Base-by-base conservation (phyloP, 352 stramenopile species). In the Globisporangium iwayamae region DNA sequence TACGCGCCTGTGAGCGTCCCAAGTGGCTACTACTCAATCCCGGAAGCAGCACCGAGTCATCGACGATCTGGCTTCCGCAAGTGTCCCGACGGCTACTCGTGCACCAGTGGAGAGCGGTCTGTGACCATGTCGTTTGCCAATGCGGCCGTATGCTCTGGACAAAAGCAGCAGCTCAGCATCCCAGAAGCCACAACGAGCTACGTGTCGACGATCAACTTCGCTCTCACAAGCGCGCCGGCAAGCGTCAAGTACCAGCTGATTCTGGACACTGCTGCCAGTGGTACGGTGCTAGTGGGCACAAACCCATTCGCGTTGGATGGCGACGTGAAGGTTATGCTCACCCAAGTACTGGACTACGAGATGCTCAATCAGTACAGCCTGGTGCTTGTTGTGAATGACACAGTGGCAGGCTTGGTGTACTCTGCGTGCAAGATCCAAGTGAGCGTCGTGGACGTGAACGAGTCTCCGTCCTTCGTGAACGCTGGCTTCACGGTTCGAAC, bases 401-500 rank as follows among this genome's bases (percentile, higher is more conserved):
- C 53, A 0, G 16, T 60, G 51, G 30, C 13, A 13, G 50, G 22
- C 25, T 46, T 47, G 14, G 61, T 56, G 3, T 71, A 69, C 30
- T 25, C 30, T 38, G 53, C 71, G 0, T 89, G 80, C 36, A 55
- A 69, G 56, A 79, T 89, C 10, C 67, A 60, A 46, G 66, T 84
- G 39, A 65, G 67, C 46, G 77, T 89, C 13, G 34, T 73, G 3
- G 78, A 89, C 39, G 63, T 84, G 11, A 89, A 89, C 34, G 80
- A 89, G 62, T 28, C 72, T 8, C 80, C 78, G 1, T 32, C 51
- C 3, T 65, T 87, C n/a, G 66, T 56, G 1, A 72, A 70, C 61
- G 59, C 62, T 6, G 41, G 57, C 20, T 56, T 65, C 18, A 63
- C 66, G 22, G 59, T 71, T 28, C 48, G 25, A 14, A 70, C 81